phyloP scores from a whole-genome alignment of 1,139 yeast species.

The Nakaseomyces glabratus region DNA sequence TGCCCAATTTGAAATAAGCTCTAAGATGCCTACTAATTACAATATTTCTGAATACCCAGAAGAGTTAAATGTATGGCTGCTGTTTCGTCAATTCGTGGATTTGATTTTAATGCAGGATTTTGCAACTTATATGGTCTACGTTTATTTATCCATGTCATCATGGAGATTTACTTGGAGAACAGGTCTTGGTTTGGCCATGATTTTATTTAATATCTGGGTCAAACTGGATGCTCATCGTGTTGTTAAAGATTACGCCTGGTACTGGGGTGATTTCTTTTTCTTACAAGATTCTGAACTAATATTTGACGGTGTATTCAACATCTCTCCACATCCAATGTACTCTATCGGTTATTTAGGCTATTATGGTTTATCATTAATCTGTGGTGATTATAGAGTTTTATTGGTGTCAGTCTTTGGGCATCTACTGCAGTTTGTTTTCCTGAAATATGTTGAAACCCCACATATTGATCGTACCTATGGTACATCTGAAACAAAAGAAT shows the following conservation, averaged over 20 bases:
- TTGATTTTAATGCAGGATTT: slow-evolving; percentile 81
- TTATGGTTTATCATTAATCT: slow-evolving; percentile 73
- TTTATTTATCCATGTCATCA: slow-evolving; percentile 46
- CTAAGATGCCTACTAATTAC: slow-evolving; percentile 54
- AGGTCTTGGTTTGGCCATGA: slow-evolving; percentile 42
- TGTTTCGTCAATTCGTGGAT: slow-evolving; percentile 74
- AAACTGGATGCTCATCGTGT: slow-evolving; percentile 84
- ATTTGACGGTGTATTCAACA: slow-evolving; percentile 84
- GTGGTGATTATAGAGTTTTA: slow-evolving; percentile 67
- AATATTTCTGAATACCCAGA: slow-evolving; percentile 48
- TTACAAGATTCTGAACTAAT: slow-evolving; percentile 70
- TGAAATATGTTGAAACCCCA: slow-evolving; percentile 75
- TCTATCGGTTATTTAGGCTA: slow-evolving; percentile 85
- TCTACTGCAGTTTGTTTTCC: slow-evolving; percentile 66
- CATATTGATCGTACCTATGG: slow-evolving; percentile 76
- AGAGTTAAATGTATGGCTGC: slow-evolving; percentile 77
- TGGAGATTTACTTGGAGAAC: slow-evolving; percentile 22
- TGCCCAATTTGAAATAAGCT: slow-evolving; percentile 41
- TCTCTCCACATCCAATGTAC: slow-evolving; percentile 93
- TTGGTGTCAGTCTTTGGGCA: slow-evolving; percentile 70
- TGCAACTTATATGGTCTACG: slow-evolving; percentile 64
- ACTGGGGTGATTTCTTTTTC: slow-evolving; percentile 90
- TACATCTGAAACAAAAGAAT: slow-evolving; percentile 20
- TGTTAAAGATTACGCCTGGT: slow-evolving; percentile 89
- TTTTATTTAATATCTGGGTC: slow-evolving; percentile 75